Evolutionary conservation across 305 asterid species (phyloP), one percentile per base, ranked within the genome.

Genomic region (Ilex paraguariensis): DNA sequence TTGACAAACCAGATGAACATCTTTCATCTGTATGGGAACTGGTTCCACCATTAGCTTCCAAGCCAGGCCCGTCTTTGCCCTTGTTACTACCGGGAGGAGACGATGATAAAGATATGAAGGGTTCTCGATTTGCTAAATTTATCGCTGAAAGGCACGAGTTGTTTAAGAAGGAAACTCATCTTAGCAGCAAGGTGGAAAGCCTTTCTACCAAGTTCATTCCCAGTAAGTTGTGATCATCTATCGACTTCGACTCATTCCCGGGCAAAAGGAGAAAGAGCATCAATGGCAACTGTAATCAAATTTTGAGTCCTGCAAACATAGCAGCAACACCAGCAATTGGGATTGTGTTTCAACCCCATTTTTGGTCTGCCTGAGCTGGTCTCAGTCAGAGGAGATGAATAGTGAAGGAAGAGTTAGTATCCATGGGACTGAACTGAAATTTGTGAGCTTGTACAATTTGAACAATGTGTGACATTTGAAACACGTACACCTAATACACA

Each of bases 1-100:
- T 93, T 6, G 92, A 90, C 78, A 81, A 70, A 79, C 95, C 95
- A 33, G 74, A 90, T n/a, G 91, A 87, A 67, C 81, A 84, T 62
- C 84, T 93, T 62, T 80, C 97, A 30, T 81, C 90, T 13, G 87
- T 90, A 69, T 93, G 99, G 99, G 96, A 94, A n/a, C 66, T 90
- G 82, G 77, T 85, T 84, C 97, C 97, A 30, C 84, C 97, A 14
- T 65, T 87, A 16, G 75, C 87, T 56, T 90, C 97, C 39, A 87
- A 84, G 68, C 88, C 87, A 7, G 78, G 72, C 54, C 85, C 96
- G n/a, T 53, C 78, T 62, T 61, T 74, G 49, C 88, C 84, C 8
- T 84, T 80, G 7, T 73, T 76, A 56, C 63, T 75, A 57, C 84
- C 77, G 13, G 56, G 60, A 49, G 87, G 76, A 56, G 91, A 79